These are phyloP conservation scores for Xylaria nigripes DNA, from an alignment of 495 filamentous ascomycete species.

Conservation along the genomic window DNA sequence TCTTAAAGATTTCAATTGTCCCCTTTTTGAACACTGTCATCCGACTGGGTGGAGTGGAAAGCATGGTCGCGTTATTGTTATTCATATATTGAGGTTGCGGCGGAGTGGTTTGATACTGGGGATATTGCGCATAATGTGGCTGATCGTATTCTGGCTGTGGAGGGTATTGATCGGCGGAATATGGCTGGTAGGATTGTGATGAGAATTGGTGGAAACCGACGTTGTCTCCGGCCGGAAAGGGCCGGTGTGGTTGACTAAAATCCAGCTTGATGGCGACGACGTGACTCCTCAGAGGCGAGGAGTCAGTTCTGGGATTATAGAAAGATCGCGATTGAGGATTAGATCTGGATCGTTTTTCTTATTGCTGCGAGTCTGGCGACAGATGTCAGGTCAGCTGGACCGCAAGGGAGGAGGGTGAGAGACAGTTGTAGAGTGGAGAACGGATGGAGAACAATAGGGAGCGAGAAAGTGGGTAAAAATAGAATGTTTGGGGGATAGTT, in stretches of 20 bases:
- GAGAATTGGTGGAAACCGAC: slow-evolving; percentile 23
- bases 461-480: neutral
- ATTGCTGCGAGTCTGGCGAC: neutral
- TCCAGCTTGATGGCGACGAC: slow-evolving; percentile 22
- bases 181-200: slow-evolving; percentile 17
- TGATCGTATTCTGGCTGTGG: slow-evolving; percentile 21
- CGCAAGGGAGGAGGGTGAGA: neutral
- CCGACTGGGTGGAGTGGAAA: slow-evolving; percentile 13
- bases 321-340: neutral
- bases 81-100: slow-evolving; percentile 21
- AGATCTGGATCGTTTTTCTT: neutral
- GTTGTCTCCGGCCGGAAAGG: slow-evolving; percentile 22
- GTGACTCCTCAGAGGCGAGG: slow-evolving; percentile 22
- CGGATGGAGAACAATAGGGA: neutral
- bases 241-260: slow-evolving; percentile 20
- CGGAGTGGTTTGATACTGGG: slow-evolving; percentile 10
- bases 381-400: neutral
- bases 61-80: slow-evolving; percentile 45
- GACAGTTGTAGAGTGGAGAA: neutral
- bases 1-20: slow-evolving; percentile 50
- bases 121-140: slow-evolving; percentile 17
- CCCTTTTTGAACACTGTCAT: slow-evolving; percentile 21
- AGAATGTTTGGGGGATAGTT: too few relatives aligned
- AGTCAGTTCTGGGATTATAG: slow-evolving; percentile 15
- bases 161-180: slow-evolving; percentile 13